A percentile compares a stretch with the other conserved stretches of the same genome.
These are phyloP conservation scores for Annulohypoxylon truncatum DNA, from an alignment of 2,329 filamentous ascomycete species.

Conservation along the genomic window DNA sequence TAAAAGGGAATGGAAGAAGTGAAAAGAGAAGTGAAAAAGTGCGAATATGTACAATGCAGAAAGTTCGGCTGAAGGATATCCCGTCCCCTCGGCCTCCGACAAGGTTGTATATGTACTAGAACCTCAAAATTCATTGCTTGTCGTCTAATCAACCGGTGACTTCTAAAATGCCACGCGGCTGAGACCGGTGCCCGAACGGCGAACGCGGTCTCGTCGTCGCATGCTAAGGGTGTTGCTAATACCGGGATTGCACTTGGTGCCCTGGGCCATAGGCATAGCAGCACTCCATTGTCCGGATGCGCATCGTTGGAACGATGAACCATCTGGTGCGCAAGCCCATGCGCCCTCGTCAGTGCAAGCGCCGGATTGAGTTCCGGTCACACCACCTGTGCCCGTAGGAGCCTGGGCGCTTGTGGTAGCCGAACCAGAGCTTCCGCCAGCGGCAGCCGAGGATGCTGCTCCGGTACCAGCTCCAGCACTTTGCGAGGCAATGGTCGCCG, in stretches of 20 bases:
- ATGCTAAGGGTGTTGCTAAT: constrained; percentile 43
- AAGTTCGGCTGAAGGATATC: constrained; percentile 15
- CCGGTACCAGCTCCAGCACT: constrained; percentile 3
- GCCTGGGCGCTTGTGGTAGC: constrained; percentile 34
- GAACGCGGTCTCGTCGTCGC: constrained; percentile 39
- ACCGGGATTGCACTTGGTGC: constrained; percentile 62
- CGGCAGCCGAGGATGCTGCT: constrained; percentile 34
- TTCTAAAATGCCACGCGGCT: constrained; percentile 4
- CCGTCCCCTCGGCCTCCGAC: constrained; percentile 9
- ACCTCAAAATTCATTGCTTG: not conserved
- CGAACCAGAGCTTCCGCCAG: constrained; percentile 19
- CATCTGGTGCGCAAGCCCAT: constrained; percentile 69
- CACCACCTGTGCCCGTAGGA: constrained; percentile 37
- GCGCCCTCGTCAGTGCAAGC: constrained; percentile 64
- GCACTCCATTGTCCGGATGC: constrained; percentile 68
- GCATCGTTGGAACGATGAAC: constrained; percentile 70
- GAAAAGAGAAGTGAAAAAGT: constrained; percentile 13
- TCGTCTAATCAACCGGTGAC: not conserved
- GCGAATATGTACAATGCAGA: constrained; percentile 36
- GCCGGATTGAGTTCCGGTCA: constrained; percentile 43
- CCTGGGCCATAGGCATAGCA: constrained; percentile 61
- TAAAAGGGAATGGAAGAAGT: constrained; percentile 13
- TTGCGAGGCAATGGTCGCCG: constrained; percentile 36
- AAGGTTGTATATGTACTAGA: constrained; percentile 15
- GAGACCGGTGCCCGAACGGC: constrained; percentile 28